phyloP scores from a whole-genome alignment of 116 monocot species.

The Posidonia oceanica region DNA sequence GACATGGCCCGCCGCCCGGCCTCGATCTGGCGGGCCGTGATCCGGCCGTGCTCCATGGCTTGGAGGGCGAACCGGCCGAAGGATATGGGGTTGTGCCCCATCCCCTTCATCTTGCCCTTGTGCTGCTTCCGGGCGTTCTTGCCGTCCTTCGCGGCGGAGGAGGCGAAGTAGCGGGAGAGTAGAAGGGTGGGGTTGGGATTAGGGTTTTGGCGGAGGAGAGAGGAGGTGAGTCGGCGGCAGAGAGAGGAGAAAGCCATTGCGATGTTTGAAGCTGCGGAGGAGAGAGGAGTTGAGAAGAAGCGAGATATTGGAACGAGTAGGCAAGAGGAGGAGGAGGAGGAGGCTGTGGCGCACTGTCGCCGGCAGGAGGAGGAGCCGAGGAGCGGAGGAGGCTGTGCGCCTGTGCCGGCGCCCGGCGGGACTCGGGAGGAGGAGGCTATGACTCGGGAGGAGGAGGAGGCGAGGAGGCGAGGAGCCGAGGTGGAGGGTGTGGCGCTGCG shows the following conservation, averaged over 20 bases:
- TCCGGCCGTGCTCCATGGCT: constrained; percentile 13
- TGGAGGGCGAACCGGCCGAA: constrained; percentile 13
- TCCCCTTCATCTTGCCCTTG: constrained; percentile 12
- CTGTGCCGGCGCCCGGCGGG: no score
- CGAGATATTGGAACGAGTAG: no score
- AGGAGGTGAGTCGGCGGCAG: background rate
- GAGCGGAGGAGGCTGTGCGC: no score
- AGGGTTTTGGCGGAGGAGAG: constrained; percentile 1
- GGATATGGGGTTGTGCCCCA: constrained; percentile 11
- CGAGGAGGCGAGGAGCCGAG: no score
- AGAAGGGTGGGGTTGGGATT: constrained; percentile 1
- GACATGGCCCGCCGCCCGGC: constrained; percentile 18
- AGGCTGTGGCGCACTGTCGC: no score
- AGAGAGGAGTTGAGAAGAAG: no score
- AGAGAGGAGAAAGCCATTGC: constrained; percentile 8
- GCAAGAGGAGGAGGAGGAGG: no score
- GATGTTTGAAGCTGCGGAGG: no score
- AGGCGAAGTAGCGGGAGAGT: constrained; percentile 11
- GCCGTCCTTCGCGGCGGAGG: constrained; percentile 19
- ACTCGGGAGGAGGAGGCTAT: no score
- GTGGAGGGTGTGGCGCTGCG: no score
- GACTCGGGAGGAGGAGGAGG: no score
- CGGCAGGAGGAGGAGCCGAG: no score
- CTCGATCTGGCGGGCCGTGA: constrained; percentile 19
- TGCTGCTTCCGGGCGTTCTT: constrained; percentile 23